Conservation (phyloP, 2,329 filamentous ascomycete species). For the Cladosporium velox region DNA sequence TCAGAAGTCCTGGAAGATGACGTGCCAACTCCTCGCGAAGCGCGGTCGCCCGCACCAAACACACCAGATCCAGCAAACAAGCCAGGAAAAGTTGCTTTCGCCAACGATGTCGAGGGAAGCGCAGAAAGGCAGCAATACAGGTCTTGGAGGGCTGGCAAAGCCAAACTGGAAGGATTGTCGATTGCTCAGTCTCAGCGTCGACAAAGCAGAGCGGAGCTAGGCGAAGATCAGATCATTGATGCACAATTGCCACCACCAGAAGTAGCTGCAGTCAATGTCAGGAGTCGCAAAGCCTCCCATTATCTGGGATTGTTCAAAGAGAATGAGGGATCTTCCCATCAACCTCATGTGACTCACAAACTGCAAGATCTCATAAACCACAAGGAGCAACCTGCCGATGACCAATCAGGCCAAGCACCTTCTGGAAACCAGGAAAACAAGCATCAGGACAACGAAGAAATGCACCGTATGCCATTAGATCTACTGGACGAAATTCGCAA, state of each 20-base stretch:
- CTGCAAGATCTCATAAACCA: slow-evolving; percentile 17
- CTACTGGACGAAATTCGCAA: slow-evolving; percentile 60
- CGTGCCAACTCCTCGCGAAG: background rate
- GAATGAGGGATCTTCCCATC: slow-evolving; percentile 28
- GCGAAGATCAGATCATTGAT: slow-evolving; percentile 64
- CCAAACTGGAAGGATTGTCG: slow-evolving; percentile 42
- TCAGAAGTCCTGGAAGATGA: background rate
- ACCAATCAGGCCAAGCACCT: background rate
- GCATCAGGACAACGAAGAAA: background rate
- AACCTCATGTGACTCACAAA: slow-evolving; percentile 5
- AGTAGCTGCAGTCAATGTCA: slow-evolving; percentile 52
- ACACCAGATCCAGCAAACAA: slow-evolving; percentile 11
- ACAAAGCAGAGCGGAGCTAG: slow-evolving; percentile 36
- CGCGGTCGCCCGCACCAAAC: slow-evolving; percentile 9
- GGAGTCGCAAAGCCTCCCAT: slow-evolving; percentile 67
- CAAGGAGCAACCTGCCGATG: slow-evolving; percentile 2
- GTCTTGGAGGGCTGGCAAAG: slow-evolving; percentile 53
- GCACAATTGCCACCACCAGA: slow-evolving; percentile 62
- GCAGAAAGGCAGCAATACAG: slow-evolving; percentile 50
- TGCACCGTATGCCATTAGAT: slow-evolving; percentile 48
- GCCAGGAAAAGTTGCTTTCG: slow-evolving; percentile 13
- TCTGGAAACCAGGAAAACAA: background rate
- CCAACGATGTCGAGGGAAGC: slow-evolving; percentile 30
- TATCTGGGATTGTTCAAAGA: slow-evolving; percentile 65
- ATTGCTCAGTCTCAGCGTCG: slow-evolving; percentile 40